Base-by-base conservation (phyloP, 2,329 filamentous ascomycete species). In the Curvularia lunata region DNA sequence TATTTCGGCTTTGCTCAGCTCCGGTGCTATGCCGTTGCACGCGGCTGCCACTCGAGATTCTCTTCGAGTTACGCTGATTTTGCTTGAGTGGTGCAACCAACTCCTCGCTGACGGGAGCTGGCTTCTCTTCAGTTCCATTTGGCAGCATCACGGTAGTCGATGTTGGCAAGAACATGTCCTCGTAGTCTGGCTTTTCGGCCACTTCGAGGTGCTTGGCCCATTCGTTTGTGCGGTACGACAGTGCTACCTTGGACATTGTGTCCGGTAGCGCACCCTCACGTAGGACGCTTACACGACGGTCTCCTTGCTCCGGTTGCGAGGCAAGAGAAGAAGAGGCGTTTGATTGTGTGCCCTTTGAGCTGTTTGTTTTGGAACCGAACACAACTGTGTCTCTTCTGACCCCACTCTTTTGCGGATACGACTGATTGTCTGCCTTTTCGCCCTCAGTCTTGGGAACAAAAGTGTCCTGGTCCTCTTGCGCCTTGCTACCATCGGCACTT, bases 151-250 rank as follows among this genome's bases (percentile, higher is more conserved):
- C 77, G 58, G 66, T 82, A 75, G 61, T 83, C 70, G 73, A 82
- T 63, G 67, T 65, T 3, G 75, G 71, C 4, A 86, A 71, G 23
- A 84, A 80, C 12, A 90, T 74, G 1, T 86, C 84, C 7, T 91
- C 88, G 0, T 84, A 76, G 47, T 87, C 84, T 1, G 92, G 92
- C 5, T 81, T 79, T 16, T 97, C 93, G 6, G 94, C 92, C 41
- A 85, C 80, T 62, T 88, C 87, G 10, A 97, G 82, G 74, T 97
- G 92, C 75, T 97, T 97, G 0, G 92, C 92, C 94, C 94, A 98
- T 78, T 98, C 94, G 64, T 96, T 96, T 1, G 92, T 97, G 56
- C 94, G 86, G 72, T 95, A 96, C 0, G 90, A 91, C 73, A 91
- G 81, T 1, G 92, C 89, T 8, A 96, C 85, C 59, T 86, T 88